phyloP scores from a whole-genome alignment of 495 filamentous ascomycete species.

The Paragyromitra xinjiangensis region DNA sequence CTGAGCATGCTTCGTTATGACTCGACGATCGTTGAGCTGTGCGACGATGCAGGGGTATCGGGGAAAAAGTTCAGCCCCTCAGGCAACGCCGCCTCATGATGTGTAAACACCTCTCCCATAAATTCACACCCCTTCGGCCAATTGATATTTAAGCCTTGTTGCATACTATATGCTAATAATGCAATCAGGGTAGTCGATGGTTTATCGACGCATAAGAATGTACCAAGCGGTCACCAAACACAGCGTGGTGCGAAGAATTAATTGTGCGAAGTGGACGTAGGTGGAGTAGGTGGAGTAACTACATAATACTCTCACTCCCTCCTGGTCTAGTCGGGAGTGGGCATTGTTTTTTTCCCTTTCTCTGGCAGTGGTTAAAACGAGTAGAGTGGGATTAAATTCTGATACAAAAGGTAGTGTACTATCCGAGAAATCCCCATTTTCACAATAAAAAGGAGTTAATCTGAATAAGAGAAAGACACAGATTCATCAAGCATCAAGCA shows the following conservation, averaged over 20 bases:
- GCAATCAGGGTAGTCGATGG: not conserved
- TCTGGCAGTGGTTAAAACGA: not conserved
- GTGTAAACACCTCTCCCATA: constrained; percentile 9
- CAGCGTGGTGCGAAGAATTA: constrained; percentile 35
- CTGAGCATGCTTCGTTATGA: not conserved
- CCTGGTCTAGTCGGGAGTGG: not conserved
- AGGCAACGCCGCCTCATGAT: constrained; percentile 24
- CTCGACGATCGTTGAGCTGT: constrained; percentile 8
- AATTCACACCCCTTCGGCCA: constrained; percentile 5
- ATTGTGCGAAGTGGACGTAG: constrained; percentile 25
- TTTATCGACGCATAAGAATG: constrained; percentile 5
- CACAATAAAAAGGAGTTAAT: constrained; percentile 2
- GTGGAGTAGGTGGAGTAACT: constrained; percentile 12
- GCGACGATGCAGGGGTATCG: constrained; percentile 27
- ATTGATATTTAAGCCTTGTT: not conserved
- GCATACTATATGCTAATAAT: not conserved
- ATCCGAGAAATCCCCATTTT: not conserved
- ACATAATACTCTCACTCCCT: constrained; percentile 27
- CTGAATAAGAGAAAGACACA: not conserved
- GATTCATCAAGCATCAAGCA: not conserved
- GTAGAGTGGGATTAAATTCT: constrained; percentile 1
- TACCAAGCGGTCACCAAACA: constrained; percentile 31
- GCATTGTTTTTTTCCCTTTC: not conserved
- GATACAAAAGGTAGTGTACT: not conserved
- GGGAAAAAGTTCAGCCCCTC: constrained; percentile 22